Percentiles rank a stretch among this genome's conserved stretches.
Conservation (phyloP, 2,329 filamentous ascomycete genomes). For the Pseudocercospora fuligena region DNA sequence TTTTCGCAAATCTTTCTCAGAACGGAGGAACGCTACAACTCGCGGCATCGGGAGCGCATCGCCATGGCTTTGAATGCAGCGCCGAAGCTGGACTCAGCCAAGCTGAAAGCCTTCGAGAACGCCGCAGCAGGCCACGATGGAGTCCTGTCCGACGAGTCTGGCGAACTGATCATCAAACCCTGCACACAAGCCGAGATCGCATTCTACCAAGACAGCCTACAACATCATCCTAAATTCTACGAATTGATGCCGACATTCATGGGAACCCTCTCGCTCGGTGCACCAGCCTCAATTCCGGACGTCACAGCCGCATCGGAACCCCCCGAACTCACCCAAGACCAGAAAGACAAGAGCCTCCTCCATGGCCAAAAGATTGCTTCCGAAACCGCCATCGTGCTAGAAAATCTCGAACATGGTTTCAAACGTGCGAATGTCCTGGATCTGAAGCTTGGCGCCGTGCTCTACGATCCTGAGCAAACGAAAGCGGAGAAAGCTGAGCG, state of each 20-base stretch:
- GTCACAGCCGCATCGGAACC: conserved; percentile 27
- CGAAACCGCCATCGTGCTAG: conserved; percentile 78
- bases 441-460: conserved; percentile 81
- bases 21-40: background rate
- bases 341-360: conserved; percentile 49
- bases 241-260: conserved; percentile 84
- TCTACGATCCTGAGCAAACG: conserved; percentile 77
- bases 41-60: no score
- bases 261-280: conserved; percentile 74
- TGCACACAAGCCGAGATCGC: conserved; percentile 83
- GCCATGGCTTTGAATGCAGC: conserved; percentile 12
- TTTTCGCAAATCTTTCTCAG: background rate
- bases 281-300: conserved; percentile 42
- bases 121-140: conserved; percentile 89
- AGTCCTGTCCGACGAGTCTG: conserved; percentile 81
- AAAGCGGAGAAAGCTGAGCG: conserved; percentile 61
- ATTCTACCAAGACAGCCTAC: conserved; percentile 79
- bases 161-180: conserved; percentile 90
- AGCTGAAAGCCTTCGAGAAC: conserved; percentile 71
- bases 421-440: conserved; percentile 87
- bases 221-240: conserved; percentile 72
- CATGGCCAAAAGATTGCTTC: conserved; percentile 72
- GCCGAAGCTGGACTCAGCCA: conserved; percentile 34
- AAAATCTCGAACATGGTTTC: conserved; percentile 83
- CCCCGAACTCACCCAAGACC: conserved; percentile 32